Base-by-base conservation (phyloP, 208 protist genomes). In the Angomonas ambiguus region DNA sequence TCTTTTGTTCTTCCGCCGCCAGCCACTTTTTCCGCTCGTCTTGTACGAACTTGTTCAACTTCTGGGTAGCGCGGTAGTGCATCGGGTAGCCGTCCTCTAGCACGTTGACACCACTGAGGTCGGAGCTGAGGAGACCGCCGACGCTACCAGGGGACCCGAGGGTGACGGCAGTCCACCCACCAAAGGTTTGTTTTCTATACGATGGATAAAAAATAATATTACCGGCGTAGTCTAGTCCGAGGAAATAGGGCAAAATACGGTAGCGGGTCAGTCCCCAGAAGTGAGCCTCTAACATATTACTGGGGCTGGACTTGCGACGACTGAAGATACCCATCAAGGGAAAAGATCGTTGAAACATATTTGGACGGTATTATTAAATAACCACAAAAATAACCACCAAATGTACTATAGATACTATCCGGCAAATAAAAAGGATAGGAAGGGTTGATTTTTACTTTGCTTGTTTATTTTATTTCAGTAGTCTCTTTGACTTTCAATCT, bases 181-280 rank as follows among this genome's bases (percentile, higher is more conserved):
- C 89, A 62, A 90, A 87, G 24, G 48, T 69, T 67, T 88, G 79
- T 41, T 78, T 88, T 30, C 89, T 76, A 71, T 95, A 92, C 18
- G 86, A 62, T n/a, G 82, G 80, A 69, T 82, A 95, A 58, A 91
- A 81, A 41, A 95, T 88, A 42, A 95, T 72, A 65, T 95, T 95
- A 57, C 85, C 89, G 32, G 89, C 89, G 48, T 90, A 81, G 74
- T 95, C 89, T 18, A 95, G 73, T 6, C 84, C 86, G 24, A 93
- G 62, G 30, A 95, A 86, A 57, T 74, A 80, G 6, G 80, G 77
- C 11, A 83, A 66, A 59, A 95, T 90, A 70, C 89, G 81, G 65
- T 95, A 93, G 59, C 83, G 86, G 38, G 89, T 92, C 65, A 95
- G 83, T 32, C 82, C 83, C 87, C 89, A 95, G 63, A 93, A 95